phyloP scores from a whole-genome alignment of 2,329 filamentous ascomycete genomes.

The Trichothecium roseum region DNA sequence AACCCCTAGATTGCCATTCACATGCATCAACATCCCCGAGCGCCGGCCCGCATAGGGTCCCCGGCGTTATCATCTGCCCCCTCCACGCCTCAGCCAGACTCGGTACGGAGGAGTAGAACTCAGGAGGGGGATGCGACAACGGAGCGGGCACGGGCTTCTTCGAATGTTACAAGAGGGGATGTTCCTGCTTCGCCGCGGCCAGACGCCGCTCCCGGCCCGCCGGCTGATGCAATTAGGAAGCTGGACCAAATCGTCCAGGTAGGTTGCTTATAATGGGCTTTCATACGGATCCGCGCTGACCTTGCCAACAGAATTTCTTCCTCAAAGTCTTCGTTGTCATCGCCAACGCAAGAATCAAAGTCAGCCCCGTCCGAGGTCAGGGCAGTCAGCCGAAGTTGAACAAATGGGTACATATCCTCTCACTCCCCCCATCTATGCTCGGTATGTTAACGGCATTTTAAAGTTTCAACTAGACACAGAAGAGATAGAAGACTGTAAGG shows the following conservation, averaged over 20 bases:
- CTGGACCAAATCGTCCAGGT: conserved; percentile 93
- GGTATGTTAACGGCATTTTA: neutral
- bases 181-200: conserved; percentile 36
- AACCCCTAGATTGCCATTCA: neutral
- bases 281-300: too few species aligned
- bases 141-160: conserved; percentile 30
- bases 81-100: conserved; percentile 51
- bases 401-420: conserved; percentile 62
- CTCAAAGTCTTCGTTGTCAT: conserved; percentile 79
- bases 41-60: conserved; percentile 61
- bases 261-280: conserved; percentile 5
- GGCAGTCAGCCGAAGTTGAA: conserved; percentile 53
- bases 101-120: conserved; percentile 61
- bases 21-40: conserved; percentile 88
- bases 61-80: conserved; percentile 47
- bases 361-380: conserved; percentile 38
- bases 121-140: conserved; percentile 44
- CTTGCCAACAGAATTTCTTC: conserved; percentile 65
- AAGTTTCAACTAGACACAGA: conserved; percentile 94
- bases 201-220: conserved; percentile 35
- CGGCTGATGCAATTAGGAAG: conserved; percentile 62
- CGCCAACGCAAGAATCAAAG: conserved; percentile 66
- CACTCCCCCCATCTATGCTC: neutral
- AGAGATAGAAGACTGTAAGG: conserved; percentile 78
- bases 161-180: conserved; percentile 31